A percentile compares a stretch with the other conserved stretches of the same genome.
Evolutionary conservation across 495 filamentous ascomycete genomes (phyloP).

Genomic region (Aspergillus egyptiacus): DNA sequence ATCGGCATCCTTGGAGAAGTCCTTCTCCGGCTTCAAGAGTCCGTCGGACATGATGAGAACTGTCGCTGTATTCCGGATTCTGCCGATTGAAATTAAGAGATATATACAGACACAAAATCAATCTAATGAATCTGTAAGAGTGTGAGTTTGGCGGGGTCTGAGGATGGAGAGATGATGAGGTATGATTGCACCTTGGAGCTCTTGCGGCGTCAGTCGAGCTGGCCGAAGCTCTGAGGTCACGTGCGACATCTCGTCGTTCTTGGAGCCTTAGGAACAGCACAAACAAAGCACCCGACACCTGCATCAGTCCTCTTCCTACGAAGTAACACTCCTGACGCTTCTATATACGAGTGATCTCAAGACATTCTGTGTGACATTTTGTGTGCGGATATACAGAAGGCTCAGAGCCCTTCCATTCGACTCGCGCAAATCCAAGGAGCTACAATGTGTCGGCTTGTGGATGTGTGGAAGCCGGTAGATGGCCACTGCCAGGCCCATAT

Average conservation of each 20-base stretch:
- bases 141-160: conserved; percentile 7
- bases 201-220: conserved; percentile 18
- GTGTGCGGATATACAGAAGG: too few relatives aligned
- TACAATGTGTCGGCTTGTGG: neutral
- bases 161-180: conserved; percentile 10
- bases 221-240: conserved; percentile 30
- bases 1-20: conserved; percentile 87
- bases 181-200: conserved; percentile 19
- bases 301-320: neutral
- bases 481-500: too few relatives aligned
- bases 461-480: too few relatives aligned
- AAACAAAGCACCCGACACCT: neutral
- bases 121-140: neutral
- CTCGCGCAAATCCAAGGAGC: too few relatives aligned
- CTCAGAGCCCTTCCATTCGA: too few relatives aligned
- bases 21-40: conserved; percentile 63
- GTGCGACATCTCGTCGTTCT: conserved; percentile 16
- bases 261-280: neutral
- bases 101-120: too few relatives aligned
- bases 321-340: neutral
- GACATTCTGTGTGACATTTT: neutral
- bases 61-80: conserved; percentile 11
- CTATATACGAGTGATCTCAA: neutral
- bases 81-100: neutral
- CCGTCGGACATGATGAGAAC: conserved; percentile 54